These are phyloP conservation scores for Parsonsia alboflavescens DNA, from an alignment of 257 asterid species.

Conservation along the genomic window DNA sequence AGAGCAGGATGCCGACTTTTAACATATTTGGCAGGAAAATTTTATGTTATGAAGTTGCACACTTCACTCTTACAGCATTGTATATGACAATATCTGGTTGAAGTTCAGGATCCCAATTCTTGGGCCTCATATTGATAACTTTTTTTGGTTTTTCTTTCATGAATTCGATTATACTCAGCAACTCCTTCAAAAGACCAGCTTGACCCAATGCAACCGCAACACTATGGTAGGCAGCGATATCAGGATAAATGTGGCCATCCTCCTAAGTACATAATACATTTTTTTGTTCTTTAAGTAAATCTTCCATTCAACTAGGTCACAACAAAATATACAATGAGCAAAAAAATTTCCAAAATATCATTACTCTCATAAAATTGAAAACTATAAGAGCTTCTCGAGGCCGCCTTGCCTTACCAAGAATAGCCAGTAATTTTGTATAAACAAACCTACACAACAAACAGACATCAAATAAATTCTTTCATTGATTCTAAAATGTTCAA, in stretches of 20 bases:
- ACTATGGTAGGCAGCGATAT: constrained; percentile 89
- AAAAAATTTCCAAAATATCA: background rate
- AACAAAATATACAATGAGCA: constrained; percentile 1
- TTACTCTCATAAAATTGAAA: constrained; percentile 87
- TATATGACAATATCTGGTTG: constrained; percentile 80
- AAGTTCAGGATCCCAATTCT: constrained; percentile 83
- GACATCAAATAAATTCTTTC: constrained; percentile 13
- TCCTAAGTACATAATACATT: constrained; percentile 41
- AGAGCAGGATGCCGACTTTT: constrained; percentile 7
- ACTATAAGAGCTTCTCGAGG: constrained; percentile 74
- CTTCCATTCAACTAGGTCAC: constrained; percentile 10
- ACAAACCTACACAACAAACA: constrained; percentile 54
- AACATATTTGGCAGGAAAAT: constrained; percentile 10
- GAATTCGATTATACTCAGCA: constrained; percentile 57
- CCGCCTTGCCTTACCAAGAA: constrained; percentile 72
- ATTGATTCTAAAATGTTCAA: background rate
- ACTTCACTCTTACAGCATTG: constrained; percentile 67
- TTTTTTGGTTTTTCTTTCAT: constrained; percentile 78
- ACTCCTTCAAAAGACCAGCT: constrained; percentile 79
- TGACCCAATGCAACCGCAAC: constrained; percentile 84
- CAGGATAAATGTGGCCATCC: constrained; percentile 73
- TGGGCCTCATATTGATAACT: constrained; percentile 46
- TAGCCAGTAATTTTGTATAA: constrained; percentile 72
- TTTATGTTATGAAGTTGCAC: background rate
- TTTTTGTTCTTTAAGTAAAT: background rate